Conservation (phyloP, 495 filamentous ascomycete species). For the Letharia lupina region DNA sequence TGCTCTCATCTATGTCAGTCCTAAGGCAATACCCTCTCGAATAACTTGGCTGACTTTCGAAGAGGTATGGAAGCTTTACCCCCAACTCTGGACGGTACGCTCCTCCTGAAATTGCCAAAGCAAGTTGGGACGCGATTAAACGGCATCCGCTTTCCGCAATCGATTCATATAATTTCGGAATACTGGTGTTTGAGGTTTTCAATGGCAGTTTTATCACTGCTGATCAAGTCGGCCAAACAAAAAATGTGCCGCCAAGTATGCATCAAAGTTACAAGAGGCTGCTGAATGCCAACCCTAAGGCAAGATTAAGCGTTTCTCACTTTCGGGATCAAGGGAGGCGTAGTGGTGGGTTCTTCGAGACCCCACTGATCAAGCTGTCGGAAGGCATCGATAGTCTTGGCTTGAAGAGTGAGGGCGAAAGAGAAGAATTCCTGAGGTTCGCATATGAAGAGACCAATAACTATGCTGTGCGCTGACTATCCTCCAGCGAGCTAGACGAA, state of each 20-base stretch:
- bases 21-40: neutral
- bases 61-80: constrained; percentile 79
- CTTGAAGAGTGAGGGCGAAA: constrained; percentile 73
- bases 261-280: constrained; percentile 82
- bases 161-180: constrained; percentile 80
- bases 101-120: constrained; percentile 76
- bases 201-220: constrained; percentile 64
- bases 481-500: constrained; percentile 65
- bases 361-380: constrained; percentile 77
- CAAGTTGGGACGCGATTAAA: constrained; percentile 82
- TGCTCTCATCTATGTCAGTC: constrained; percentile 77
- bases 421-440: constrained; percentile 77
- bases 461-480: constrained; percentile 21
- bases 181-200: constrained; percentile 81
- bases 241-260: constrained; percentile 80
- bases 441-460: constrained; percentile 24
- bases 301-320: constrained; percentile 69
- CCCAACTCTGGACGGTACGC: constrained; percentile 75
- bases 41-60: neutral
- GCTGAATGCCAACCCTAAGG: constrained; percentile 78
- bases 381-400: constrained; percentile 89
- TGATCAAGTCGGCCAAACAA: constrained; percentile 76
- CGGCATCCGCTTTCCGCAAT: constrained; percentile 70
- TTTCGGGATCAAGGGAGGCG: constrained; percentile 87
- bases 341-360: constrained; percentile 82